Percentiles rank a stretch among this genome's conserved stretches.
Conservation (phyloP, 768 basidiomycete species). For the Mrakia frigida region DNA sequence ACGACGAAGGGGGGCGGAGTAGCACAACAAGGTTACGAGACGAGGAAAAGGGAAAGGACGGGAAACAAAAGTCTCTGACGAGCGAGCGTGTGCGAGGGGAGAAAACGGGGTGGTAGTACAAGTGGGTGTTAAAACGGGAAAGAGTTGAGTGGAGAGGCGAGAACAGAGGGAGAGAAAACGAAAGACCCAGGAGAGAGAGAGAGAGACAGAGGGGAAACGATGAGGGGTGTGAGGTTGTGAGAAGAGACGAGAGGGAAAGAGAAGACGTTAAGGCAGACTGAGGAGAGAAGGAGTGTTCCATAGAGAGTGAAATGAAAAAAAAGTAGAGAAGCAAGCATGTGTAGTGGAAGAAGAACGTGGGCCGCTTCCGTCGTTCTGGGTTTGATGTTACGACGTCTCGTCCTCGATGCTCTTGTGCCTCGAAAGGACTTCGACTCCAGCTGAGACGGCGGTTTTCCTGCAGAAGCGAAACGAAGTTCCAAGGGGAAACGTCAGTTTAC, state of each 20-base stretch:
- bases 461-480: no score
- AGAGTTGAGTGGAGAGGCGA: neutral
- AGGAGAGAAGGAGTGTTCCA: neutral
- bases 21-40: neutral
- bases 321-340: neutral
- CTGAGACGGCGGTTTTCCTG: constrained; percentile 28
- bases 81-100: neutral
- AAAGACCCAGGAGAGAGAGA: neutral
- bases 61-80: neutral
- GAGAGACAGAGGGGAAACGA: neutral
- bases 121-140: neutral
- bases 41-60: neutral
- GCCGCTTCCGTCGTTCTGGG: no score
- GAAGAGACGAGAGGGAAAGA: neutral
- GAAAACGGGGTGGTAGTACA: neutral
- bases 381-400: neutral
- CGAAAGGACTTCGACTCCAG: constrained; percentile 29
- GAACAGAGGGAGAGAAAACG: neutral
- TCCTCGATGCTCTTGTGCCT: constrained; percentile 26
- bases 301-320: no score
- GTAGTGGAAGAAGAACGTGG: no score
- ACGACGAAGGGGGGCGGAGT: neutral
- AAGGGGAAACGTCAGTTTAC: neutral
- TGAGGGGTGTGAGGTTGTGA: no score
- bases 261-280: neutral